Evolutionary conservation across 768 basidiomycete genomes (phyloP), one percentile per base, ranked within the genome.

Genomic region (Clathrus columnatus): DNA sequence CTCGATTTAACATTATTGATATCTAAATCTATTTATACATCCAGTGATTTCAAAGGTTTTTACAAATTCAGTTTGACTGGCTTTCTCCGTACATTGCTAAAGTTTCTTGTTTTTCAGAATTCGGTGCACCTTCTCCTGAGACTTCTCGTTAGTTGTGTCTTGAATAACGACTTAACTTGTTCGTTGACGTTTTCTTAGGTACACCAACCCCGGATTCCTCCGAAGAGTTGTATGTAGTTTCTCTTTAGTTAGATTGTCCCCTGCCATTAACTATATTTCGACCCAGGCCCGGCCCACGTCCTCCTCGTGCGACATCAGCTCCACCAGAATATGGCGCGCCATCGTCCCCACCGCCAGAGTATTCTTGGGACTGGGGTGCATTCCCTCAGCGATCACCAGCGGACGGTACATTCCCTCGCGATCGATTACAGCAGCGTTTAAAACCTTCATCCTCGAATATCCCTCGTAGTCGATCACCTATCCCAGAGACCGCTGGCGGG

Each of bases 331-430:
- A 54, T 29, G 53, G 60, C 41, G 18, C 36, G 53, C 14, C 57
- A 45, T 57, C 64, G 27, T 63, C 51, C 2, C 51, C 59, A 10
- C 58, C 60, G 16, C 60, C 56, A 18, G 85, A 89, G 64, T 92
- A 92, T 62, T 87, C 87, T 5, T 94, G 92, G 92, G 93, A 94
- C 61, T 94, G 92, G 91, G 91, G 91, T 24, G 83, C 79, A 18
- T 89, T 94, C 63, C 93, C 91, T 26, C 85, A 84, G 59, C 85
- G 82, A 21, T 87, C 88, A 3, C 85, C 86, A 0, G 69, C 82
- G 61, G 77, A 77, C 51, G 59, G 77, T 0, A 71, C 76, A 10
- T 83, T 84, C 62, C 48, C 61, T 14, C 46, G 60, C 29, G 61
- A 68, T 20, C 24, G 41, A n/a, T 10, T 46, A 11, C 2, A 17